Conservation (phyloP, 805 yeast genomes). For the Candida dajiaensis region DNA sequence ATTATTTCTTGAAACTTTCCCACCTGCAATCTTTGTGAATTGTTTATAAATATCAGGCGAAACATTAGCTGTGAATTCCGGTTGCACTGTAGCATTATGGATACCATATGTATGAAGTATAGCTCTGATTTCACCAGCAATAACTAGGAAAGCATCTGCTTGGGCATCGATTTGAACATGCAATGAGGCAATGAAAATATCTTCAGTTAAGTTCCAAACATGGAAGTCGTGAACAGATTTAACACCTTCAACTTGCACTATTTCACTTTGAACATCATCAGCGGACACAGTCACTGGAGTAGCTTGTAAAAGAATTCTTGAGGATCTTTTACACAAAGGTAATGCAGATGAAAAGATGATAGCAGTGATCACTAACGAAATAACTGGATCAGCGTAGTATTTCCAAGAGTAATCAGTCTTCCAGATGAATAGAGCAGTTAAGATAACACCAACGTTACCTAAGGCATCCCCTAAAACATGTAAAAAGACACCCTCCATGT, state of each 20-base stretch:
- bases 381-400: conserved; percentile 77
- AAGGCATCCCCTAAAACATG: conserved; percentile 96
- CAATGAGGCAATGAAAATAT: conserved; percentile 77
- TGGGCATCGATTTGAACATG: conserved; percentile 70
- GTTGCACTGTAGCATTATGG: conserved; percentile 93
- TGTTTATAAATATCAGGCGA: conserved; percentile 28
- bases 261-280: conserved; percentile 63
- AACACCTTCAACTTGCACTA: conserved; percentile 64
- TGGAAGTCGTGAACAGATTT: conserved; percentile 91
- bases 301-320: conserved; percentile 86
- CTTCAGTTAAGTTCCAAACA: conserved; percentile 92
- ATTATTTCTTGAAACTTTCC: conserved; percentile 22
- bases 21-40: conserved; percentile 29
- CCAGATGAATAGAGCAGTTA: conserved; percentile 90
- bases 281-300: conserved; percentile 83
- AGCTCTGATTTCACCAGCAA: conserved; percentile 70
- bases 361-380: conserved; percentile 78
- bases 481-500: conserved; percentile 95
- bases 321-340: conserved; percentile 81
- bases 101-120: conserved; percentile 81
- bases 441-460: conserved; percentile 90
- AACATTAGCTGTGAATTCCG: conserved; percentile 58
- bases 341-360: conserved; percentile 89
- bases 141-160: conserved; percentile 61
- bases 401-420: conserved; percentile 86